phyloP scores from a whole-genome alignment of 1,139 yeast species.

The Blastobotrys proliferans region DNA sequence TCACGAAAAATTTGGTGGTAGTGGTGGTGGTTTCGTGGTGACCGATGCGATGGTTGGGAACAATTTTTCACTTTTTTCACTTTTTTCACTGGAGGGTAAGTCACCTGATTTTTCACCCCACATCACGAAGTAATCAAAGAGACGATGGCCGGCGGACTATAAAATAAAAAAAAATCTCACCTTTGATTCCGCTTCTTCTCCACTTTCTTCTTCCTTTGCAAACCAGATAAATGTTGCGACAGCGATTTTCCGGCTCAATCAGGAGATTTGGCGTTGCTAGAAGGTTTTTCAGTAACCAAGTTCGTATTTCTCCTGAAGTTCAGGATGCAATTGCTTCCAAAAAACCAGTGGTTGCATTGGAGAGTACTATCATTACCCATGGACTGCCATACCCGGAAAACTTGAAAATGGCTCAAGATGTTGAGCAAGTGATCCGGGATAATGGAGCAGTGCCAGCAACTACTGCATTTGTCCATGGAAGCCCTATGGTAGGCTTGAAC shows the following conservation, averaged over 20 bases:
- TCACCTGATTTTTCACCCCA: too few species aligned
- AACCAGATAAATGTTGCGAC: neutral
- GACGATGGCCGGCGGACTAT: too few species aligned
- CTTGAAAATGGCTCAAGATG: slow-evolving; percentile 63
- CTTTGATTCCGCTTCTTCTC: too few species aligned
- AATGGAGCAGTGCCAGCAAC: slow-evolving; percentile 83
- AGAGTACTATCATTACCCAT: slow-evolving; percentile 85
- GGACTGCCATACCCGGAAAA: slow-evolving; percentile 84
- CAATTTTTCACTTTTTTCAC: too few species aligned
- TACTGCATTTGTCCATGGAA: slow-evolving; percentile 69
- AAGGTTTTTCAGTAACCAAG: slow-evolving; percentile 3
- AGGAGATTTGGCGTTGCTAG: neutral
- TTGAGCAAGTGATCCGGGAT: slow-evolving; percentile 56
- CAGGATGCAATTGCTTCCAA: slow-evolving; percentile 53
- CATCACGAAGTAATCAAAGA: too few species aligned
- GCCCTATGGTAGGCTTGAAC: slow-evolving; percentile 64
- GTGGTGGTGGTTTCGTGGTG: too few species aligned
- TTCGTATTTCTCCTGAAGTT: slow-evolving; percentile 51
- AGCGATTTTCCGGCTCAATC: neutral
- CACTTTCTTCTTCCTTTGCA: neutral
- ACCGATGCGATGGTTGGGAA: too few species aligned
- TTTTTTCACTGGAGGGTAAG: too few species aligned
- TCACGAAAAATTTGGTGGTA: too few species aligned
- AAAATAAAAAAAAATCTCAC: too few species aligned
- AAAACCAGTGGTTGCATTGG: slow-evolving; percentile 71